Base-by-base conservation (phyloP, 164 flowering plant species). In the Nymphaea thermarum region DNA sequence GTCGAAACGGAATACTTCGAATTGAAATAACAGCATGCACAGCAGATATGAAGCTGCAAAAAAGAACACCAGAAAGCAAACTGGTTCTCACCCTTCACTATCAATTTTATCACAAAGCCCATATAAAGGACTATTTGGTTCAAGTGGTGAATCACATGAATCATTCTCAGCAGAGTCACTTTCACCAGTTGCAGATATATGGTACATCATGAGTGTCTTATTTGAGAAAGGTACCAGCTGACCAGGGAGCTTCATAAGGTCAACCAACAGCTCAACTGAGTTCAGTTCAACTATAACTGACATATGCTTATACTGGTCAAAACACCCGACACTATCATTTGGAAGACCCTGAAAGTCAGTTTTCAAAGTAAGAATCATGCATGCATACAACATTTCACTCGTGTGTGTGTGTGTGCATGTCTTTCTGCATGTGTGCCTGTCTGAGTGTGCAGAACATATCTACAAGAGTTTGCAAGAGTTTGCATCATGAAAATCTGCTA, bases 91-190 rank as follows among this genome's bases (percentile, higher is more conserved):
- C 96, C 91, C 82, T 73, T 87, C 98, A 69, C 79, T 75, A 75
- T 87, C 96, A 51, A 72, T 70, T 82, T 81, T 80, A 41, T 90
- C 98, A 43, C 96, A 77, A 74, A 76, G 73, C n/a, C 88, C 94
- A 81, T 82, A 87, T 4, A 95, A 75, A 65, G 99, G 98, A 83
- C 99, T 95, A 74, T 95, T 95, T 71, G 99, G 97, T 75, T 90
- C 98, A 45, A 92, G 82, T 18, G 99, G 99, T 60, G 99, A 95
- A 80, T 95, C 98, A 77, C 98, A 95, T 3, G 99, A 95, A 72
- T 95, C 99, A 82, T 92, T 92, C 80, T 95, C 99, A 16, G 98
- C 97, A 72, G 97, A 94, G 72, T 94, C 99, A 80, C 99, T 91
- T 74, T 94, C 99, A 70, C 98, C 98, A 43, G 86, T 90, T 41